A percentile compares a stretch with the other conserved stretches of the same genome.
Evolutionary conservation across 805 yeast genomes (phyloP).

Genomic region (Candida tibetensis): DNA sequence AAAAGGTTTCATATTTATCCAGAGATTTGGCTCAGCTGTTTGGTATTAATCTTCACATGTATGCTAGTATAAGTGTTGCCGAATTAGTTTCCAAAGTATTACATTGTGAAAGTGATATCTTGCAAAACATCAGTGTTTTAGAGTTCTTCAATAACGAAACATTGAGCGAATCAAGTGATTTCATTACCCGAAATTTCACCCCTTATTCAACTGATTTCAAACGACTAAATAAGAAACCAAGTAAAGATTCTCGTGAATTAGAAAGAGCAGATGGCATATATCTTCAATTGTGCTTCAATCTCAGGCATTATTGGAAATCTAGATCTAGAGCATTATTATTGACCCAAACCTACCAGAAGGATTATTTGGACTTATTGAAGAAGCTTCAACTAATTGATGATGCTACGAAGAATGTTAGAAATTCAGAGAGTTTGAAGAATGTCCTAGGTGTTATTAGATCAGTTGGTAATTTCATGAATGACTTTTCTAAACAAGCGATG

Average conservation of each 20-base stretch:
- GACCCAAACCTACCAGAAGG: conserved; percentile 69
- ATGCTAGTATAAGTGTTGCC: conserved; percentile 57
- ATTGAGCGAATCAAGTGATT: conserved; percentile 70
- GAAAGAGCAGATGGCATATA: conserved; percentile 86
- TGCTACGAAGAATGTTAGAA: conserved; percentile 65
- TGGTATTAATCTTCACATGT: conserved; percentile 87
- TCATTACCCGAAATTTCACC: conserved; percentile 64
- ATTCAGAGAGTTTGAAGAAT: conserved; percentile 64
- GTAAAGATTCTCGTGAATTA: conserved; percentile 70
- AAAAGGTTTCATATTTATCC: conserved; percentile 66
- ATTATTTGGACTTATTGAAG: conserved; percentile 64
- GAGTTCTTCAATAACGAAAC: conserved; percentile 81
- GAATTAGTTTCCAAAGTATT: conserved; percentile 70
- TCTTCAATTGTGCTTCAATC: conserved; percentile 76
- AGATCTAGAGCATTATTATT: conserved; percentile 81
- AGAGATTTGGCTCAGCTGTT: conserved; percentile 91
- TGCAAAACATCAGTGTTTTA: conserved; percentile 68
- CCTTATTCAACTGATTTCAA: conserved; percentile 78
- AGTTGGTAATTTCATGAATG: conserved; percentile 97
- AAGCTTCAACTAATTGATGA: conserved; percentile 70
- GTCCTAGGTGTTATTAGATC: conserved; percentile 82
- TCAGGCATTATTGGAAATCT: conserved; percentile 88
- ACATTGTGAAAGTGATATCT: conserved; percentile 69
- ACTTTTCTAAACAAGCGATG: conserved; percentile 81
- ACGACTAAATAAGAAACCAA: conserved; percentile 43